Evolutionary conservation across 2,329 filamentous ascomycete genomes (phyloP).

Genomic region (Diplodia scrobiculata): DNA sequence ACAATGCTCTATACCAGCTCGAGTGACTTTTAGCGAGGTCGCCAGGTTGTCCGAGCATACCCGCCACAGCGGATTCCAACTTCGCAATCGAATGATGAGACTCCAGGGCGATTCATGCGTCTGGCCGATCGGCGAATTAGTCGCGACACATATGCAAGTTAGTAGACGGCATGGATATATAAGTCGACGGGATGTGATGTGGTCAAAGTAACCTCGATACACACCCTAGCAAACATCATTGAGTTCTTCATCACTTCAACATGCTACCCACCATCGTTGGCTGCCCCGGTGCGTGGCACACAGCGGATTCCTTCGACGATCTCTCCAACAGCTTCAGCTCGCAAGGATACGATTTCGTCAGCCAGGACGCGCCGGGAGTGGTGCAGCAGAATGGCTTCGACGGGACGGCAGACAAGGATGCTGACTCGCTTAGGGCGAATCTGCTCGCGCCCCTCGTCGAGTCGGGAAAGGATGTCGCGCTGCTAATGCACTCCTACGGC

Average conservation of each 20-base stretch:
- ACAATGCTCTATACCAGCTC: too few relatives aligned
- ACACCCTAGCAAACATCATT: not conserved
- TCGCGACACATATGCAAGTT: too few relatives aligned
- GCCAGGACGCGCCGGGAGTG: conserved; percentile 4
- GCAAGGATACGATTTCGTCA: not conserved
- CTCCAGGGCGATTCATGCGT: too few relatives aligned
- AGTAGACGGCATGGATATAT: not conserved
- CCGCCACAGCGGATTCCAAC: too few relatives aligned
- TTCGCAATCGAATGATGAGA: too few relatives aligned
- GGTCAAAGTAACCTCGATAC: not conserved
- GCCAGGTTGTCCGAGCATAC: too few relatives aligned
- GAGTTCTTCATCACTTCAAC: not conserved
- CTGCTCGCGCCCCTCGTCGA: conserved; percentile 25
- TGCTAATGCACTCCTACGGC: conserved; percentile 32
- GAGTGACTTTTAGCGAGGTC: too few relatives aligned
- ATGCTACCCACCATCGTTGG: not conserved
- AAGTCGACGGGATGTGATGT: not conserved
- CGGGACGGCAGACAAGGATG: conserved; percentile 14
- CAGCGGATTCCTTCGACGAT: not conserved
- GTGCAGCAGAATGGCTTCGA: not conserved
- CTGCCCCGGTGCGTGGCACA: not conserved
- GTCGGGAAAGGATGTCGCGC: conserved; percentile 30
- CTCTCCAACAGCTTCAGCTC: not conserved
- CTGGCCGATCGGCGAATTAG: too few relatives aligned
- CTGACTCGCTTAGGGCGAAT: conserved; percentile 14